A percentile compares a stretch with the other conserved stretches of the same genome.
Conservation (phyloP, 1,284 basidiomycete genomes). For the Pisolithus thermaeus region DNA sequence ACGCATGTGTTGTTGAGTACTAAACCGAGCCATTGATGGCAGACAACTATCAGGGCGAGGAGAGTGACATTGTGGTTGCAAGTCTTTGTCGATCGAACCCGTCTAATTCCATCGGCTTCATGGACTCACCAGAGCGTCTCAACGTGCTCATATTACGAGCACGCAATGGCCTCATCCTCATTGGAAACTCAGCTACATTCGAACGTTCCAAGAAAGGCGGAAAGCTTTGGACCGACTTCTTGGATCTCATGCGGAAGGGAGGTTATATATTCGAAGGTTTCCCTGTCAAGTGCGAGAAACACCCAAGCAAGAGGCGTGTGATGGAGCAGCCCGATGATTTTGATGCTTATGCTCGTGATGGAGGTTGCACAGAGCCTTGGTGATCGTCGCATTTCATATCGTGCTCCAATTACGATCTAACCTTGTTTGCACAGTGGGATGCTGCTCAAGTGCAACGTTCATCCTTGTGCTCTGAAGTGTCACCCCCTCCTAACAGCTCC, state of each 20-base stretch:
- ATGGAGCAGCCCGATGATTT: conserved; percentile 43
- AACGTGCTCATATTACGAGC: conserved; percentile 64
- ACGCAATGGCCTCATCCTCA: conserved; percentile 53
- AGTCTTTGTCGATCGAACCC: conserved; percentile 56
- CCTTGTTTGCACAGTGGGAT: conserved; percentile 30
- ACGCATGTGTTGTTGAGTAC: background rate
- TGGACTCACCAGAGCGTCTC: conserved; percentile 59
- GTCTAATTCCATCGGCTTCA: conserved; percentile 55
- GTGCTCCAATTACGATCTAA: background rate
- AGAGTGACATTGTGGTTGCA: conserved; percentile 57
- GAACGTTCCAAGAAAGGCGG: conserved; percentile 44
- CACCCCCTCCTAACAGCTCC: conserved; percentile 30
- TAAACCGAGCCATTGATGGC: conserved; percentile 1
- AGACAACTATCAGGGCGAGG: conserved; percentile 69
- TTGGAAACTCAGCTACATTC: conserved; percentile 60
- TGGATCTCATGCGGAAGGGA: conserved; percentile 35
- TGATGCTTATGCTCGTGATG: conserved; percentile 48
- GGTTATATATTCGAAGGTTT: conserved; percentile 54
- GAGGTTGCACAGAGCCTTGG: conserved; percentile 57
- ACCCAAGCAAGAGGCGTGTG: conserved; percentile 36
- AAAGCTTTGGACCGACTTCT: conserved; percentile 44
- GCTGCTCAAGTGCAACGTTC: conserved; percentile 43
- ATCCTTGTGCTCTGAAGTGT: conserved; percentile 50
- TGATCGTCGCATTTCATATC: conserved; percentile 21
- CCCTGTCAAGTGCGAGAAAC: conserved; percentile 50